Conservation (phyloP, 83 land plant genomes). For the Thuja plicata region DNA sequence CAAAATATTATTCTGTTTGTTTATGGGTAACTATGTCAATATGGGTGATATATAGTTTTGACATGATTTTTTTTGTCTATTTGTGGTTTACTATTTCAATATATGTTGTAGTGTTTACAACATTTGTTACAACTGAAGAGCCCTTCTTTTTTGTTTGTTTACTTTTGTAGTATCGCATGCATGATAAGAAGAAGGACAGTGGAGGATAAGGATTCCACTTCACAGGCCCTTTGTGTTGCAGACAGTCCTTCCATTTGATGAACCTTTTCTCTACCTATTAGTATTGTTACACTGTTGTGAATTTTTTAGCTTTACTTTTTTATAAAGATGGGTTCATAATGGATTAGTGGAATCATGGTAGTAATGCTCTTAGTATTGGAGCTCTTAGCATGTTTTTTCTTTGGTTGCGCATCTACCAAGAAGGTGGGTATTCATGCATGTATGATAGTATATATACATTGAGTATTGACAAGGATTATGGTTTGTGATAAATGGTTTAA, state of each 20-base stretch:
- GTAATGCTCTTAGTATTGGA: background rate
- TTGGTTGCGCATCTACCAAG: background rate
- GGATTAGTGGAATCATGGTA: background rate
- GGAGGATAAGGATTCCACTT: background rate
- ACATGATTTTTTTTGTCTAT: no score
- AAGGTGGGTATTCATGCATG: constrained; percentile 5
- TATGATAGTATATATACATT: background rate
- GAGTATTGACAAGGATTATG: background rate
- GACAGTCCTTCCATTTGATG: background rate
- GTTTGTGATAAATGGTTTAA: background rate
- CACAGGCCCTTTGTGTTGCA: background rate
- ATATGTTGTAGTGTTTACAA: background rate
- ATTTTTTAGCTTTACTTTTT: no score
- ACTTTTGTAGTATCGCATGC: background rate
- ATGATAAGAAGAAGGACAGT: background rate
- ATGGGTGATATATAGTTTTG: no score
- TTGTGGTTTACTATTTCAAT: background rate
- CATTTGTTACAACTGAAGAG: background rate
- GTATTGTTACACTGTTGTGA: no score
- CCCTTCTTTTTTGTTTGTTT: background rate
- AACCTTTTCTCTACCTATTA: no score
- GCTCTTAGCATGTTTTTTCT: background rate
- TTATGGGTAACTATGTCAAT: no score
- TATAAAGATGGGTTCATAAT: background rate
- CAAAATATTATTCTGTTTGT: background rate